Evolutionary conservation across 2,329 filamentous ascomycete species (phyloP), one percentile per base, ranked within the genome.

Genomic region (Ophiostoma sp.): DNA sequence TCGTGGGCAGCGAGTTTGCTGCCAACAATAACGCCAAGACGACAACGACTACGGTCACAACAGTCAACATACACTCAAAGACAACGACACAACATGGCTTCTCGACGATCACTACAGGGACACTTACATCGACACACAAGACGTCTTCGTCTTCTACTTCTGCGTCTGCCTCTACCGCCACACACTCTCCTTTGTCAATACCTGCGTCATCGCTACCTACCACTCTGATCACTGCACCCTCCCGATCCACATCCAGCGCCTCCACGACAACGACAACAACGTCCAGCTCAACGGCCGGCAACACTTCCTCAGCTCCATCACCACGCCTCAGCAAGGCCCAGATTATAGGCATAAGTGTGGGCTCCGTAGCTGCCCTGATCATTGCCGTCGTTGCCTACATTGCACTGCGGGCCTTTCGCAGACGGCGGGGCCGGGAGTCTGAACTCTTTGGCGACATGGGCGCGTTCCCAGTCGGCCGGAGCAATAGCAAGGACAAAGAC

Each of bases 301-400:
- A 5, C 55, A 38, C 49, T 3, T 6, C 49, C 2, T 27, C 49
- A 2, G 44, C 41, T 2, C 12, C n/a, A 14, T 6, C 47, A 1
- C 18, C 60, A 3, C 27, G 63, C 44, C 44, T 69, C 4, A 44
- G 36, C 27, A 64, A 60, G 18, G 62, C 42, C 1, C 68, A 67
- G 49, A 70, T 89, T 64, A 82, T 81, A 18, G 87, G 87, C 6
- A 86, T 90, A 69, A 79, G 82, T 1, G 78, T 87, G 4, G 87
- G 85, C 5, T 78, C 81, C 11, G 79, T 81, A 4, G 83, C 82
- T 4, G 81, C 81, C 1, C 77, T 82, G 3, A 75, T 81, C 4
- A 72, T 88, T 18, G 82, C 80, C 5, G 73, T 85, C 41, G 79
- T 78, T 4, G 74, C 84, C 12, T 80, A 86, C 38, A 72, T 84